These are phyloP conservation scores for Rugiboletus extremiorientalis DNA, from an alignment of 1,284 basidiomycete genomes.

Conservation along the genomic window DNA sequence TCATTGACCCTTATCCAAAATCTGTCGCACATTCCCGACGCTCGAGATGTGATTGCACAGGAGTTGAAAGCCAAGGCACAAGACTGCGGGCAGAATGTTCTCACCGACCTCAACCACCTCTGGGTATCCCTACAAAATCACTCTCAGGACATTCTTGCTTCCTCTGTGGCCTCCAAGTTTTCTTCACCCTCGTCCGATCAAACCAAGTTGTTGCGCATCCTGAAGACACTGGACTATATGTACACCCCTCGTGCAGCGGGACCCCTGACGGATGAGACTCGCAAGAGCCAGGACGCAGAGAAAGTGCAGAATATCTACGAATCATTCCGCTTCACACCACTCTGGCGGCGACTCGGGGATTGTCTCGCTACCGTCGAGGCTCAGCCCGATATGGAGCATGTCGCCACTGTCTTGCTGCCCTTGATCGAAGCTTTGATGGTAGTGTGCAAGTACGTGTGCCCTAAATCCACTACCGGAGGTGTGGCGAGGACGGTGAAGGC, in stretches of 20 bases:
- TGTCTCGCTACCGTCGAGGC: slow-evolving; percentile 84
- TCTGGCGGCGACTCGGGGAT: slow-evolving; percentile 87
- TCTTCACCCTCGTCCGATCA: slow-evolving; percentile 90
- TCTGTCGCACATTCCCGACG: slow-evolving; percentile 83
- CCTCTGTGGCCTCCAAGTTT: slow-evolving; percentile 81
- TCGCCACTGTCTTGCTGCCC: slow-evolving; percentile 88
- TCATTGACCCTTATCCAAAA: slow-evolving; percentile 89
- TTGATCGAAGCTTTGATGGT: slow-evolving; percentile 97
- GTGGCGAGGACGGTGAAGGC: slow-evolving; percentile 51
- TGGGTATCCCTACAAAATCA: slow-evolving; percentile 58
- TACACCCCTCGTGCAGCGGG: slow-evolving; percentile 68
- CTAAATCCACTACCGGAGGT: slow-evolving; percentile 48
- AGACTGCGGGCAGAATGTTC: slow-evolving; percentile 76
- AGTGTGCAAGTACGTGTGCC: slow-evolving; percentile 91
- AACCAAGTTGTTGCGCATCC: slow-evolving; percentile 87
- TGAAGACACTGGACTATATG: slow-evolving; percentile 97
- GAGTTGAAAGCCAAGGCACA: slow-evolving; percentile 86
- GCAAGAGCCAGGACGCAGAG: slow-evolving; percentile 60
- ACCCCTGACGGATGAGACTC: slow-evolving; percentile 39
- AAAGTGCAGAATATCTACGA: slow-evolving; percentile 86
- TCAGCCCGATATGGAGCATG: slow-evolving; percentile 78
- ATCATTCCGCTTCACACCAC: slow-evolving; percentile 80
- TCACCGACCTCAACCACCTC: slow-evolving; percentile 77
- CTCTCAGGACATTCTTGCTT: slow-evolving; percentile 56
- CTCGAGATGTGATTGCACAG: slow-evolving; percentile 82